Evolutionary conservation across 2,329 filamentous ascomycete species (phyloP).

Genomic region (Colletotrichum higginsianum): DNA sequence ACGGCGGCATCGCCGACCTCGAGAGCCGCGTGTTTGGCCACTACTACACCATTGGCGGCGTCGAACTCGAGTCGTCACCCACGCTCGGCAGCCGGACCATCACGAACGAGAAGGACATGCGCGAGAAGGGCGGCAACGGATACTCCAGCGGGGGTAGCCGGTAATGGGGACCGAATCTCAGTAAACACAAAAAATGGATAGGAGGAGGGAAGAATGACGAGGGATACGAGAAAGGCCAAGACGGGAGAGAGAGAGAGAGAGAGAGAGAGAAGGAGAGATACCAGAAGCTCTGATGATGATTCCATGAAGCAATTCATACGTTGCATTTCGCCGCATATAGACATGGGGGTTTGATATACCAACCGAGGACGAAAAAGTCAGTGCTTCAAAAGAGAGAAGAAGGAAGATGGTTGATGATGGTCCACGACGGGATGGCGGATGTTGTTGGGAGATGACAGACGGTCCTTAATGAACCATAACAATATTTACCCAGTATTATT

Average conservation of each 20-base stretch:
- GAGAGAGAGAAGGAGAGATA: background rate
- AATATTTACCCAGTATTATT: background rate
- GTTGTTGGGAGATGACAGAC: background rate
- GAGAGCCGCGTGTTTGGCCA: constrained; percentile 53
- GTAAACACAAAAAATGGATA: background rate
- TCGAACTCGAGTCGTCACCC: constrained; percentile 39
- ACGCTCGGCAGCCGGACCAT: constrained; percentile 39
- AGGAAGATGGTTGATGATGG: too few species aligned
- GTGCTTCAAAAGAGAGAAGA: background rate
- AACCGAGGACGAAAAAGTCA: constrained; percentile 25
- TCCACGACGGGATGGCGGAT: background rate
- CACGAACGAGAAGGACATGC: constrained; percentile 42
- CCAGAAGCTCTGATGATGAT: constrained; percentile 2
- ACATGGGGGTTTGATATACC: constrained; percentile 13
- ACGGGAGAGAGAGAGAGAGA: background rate
- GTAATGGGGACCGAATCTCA: background rate
- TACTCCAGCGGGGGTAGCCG: constrained; percentile 33
- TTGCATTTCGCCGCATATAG: constrained; percentile 20
- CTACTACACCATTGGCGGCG: constrained; percentile 48
- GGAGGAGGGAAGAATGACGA: background rate
- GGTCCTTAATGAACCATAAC: background rate
- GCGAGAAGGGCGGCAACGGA: constrained; percentile 38
- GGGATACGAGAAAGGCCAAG: too few species aligned
- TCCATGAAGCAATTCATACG: constrained; percentile 14
- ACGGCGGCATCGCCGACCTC: constrained; percentile 46